Evolutionary conservation across 495 filamentous ascomycete species (phyloP), one percentile per base, ranked within the genome.

Genomic region (Penicillium alfredii): DNA sequence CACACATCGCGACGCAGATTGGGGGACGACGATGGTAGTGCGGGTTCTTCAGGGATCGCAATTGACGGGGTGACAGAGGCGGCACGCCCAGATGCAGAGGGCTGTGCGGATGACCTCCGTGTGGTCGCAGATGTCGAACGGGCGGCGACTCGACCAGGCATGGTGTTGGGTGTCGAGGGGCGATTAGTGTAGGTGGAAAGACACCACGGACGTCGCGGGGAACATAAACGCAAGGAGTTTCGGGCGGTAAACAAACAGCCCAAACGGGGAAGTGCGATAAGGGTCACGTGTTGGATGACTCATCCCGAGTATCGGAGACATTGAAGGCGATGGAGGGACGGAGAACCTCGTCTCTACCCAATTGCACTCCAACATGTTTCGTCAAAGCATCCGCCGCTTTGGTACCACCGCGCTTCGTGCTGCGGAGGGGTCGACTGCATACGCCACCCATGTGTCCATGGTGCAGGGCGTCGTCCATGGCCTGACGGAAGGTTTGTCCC

Each of bases 381-480:
- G 69, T 34, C 65, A 73, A 39, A 66, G 66, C 30, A 56, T 76
- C 21, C 72, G 80, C 29, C 68, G 65, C 8, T 76, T 82, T 45
- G 66, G 69, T 17, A 74, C 72, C 1, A 73, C 74, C 12, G 72
- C 75, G 42, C 52, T 66, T 35, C 71, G 70, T 42, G 62, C 65
- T 35, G 47, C 53, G 43, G 75, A 82, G 43, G 64, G 56, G n/a
- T 62, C 70, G 10, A 76, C 73, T 38, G 56, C 69, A 5, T 84
- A 84, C 46, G 68, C 69, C 17, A 67, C 81, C 22, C 66, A 67
- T 31, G 76, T 96, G 26, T 88, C 89, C 9, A 80, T 80, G 58
- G 86, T 83, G 16, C 92, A 98, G 61, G 83, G 88, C 30, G 63
- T 82, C 31, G 84, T 86, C 16, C 75, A 84, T 53, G 90, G 92